These are phyloP conservation scores for Friedmanniomyces simplex DNA, from an alignment of 495 filamentous ascomycete genomes.

Conservation along the genomic window DNA sequence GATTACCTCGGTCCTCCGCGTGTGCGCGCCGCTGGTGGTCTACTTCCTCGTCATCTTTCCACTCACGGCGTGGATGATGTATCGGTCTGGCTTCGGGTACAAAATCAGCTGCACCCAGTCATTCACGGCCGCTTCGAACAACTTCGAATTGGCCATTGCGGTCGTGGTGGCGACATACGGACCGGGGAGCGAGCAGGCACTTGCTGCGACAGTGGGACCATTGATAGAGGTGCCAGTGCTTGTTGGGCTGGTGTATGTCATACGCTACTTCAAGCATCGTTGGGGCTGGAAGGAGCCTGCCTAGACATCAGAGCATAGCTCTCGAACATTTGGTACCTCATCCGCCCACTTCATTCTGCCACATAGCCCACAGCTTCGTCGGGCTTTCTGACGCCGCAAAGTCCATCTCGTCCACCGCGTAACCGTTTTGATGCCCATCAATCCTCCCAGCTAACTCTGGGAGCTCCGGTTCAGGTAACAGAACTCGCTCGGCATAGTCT, in stretches of 20 bases:
- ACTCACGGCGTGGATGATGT: slow-evolving; percentile 24
- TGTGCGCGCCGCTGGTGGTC: slow-evolving; percentile 30
- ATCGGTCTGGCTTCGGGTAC: slow-evolving; percentile 60
- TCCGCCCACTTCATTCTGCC: neutral
- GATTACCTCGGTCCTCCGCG: slow-evolving; percentile 31
- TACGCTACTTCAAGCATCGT: slow-evolving; percentile 47
- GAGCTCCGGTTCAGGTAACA: slow-evolving; percentile 9
- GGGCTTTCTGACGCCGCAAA: slow-evolving; percentile 6
- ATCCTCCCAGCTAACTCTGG: neutral
- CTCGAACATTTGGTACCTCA: neutral
- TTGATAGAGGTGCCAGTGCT: slow-evolving; percentile 87
- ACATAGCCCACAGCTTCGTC: slow-evolving; percentile 21
- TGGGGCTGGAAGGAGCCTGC: slow-evolving; percentile 41
- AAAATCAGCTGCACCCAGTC: slow-evolving; percentile 65
- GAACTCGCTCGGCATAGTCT: slow-evolving; percentile 5
- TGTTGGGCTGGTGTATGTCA: slow-evolving; percentile 68
- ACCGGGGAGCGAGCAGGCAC: slow-evolving; percentile 65
- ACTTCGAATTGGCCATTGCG: slow-evolving; percentile 89
- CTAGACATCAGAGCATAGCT: neutral
- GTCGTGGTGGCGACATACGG: slow-evolving; percentile 82
- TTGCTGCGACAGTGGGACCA: slow-evolving; percentile 84
- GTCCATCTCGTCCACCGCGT: neutral
- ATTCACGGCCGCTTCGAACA: slow-evolving; percentile 91
- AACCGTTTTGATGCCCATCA: neutral
- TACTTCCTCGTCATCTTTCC: slow-evolving; percentile 33